Conservation (phyloP, 106 monocot species). For the Dendrobium officinale region DNA sequence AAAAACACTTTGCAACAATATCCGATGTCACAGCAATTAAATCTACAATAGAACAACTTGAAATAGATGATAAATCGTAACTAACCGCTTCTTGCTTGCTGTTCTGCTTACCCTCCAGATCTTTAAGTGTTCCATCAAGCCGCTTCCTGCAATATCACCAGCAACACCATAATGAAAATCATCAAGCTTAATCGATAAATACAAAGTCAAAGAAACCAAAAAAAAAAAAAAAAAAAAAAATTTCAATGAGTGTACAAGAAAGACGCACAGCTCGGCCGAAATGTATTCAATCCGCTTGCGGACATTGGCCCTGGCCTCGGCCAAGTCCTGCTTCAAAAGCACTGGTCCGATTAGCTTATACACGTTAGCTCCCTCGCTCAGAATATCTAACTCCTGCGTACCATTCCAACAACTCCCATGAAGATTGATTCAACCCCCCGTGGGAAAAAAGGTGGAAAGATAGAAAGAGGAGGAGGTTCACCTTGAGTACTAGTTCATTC, state of each 20-base stretch:
- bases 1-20: background rate
- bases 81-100: slow-evolving; percentile 78
- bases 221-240: slow-evolving; percentile 7
- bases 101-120: slow-evolving; percentile 76
- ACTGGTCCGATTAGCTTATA: slow-evolving; percentile 96
- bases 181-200: slow-evolving; percentile 4
- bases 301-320: slow-evolving; percentile 88
- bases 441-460: background rate
- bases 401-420: background rate
- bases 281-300: slow-evolving; percentile 89
- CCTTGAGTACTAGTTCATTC: slow-evolving; percentile 95
- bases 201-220: background rate
- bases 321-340: slow-evolving; percentile 90
- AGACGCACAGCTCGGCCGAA: slow-evolving; percentile 68
- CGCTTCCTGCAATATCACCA: slow-evolving; percentile 45
- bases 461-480: background rate
- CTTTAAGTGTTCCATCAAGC: slow-evolving; percentile 62
- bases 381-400: slow-evolving; percentile 62
- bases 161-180: background rate
- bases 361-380: slow-evolving; percentile 71
- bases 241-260: background rate
- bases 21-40: background rate
- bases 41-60: background rate
- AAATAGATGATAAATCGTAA: slow-evolving; percentile 7
- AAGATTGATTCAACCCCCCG: background rate